phyloP scores from a whole-genome alignment of 352 stramenopile species.

The Chrysophaeum taylorii region DNA sequence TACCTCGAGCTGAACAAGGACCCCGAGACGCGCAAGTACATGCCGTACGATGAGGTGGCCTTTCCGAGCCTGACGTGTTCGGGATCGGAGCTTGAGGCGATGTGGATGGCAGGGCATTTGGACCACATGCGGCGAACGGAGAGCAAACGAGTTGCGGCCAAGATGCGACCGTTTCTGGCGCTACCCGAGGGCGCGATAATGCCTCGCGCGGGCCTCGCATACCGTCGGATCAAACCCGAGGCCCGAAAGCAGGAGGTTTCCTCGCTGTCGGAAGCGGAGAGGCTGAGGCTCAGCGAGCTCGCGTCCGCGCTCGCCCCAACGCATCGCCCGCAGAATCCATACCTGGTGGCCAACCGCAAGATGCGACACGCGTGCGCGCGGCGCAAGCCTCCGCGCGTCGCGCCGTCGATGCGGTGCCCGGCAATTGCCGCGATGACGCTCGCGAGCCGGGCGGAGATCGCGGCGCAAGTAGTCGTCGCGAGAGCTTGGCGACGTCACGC shows the following conservation, averaged over 20 bases:
- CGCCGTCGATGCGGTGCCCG: background rate
- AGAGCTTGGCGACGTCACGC: background rate
- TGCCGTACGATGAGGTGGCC: conserved; percentile 24
- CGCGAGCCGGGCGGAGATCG: background rate
- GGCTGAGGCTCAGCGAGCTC: background rate
- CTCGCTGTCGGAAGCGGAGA: background rate
- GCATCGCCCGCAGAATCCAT: background rate
- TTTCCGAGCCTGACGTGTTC: conserved; percentile 11
- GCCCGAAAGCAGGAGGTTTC: background rate
- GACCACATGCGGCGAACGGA: conserved; percentile 22
- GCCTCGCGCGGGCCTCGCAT: background rate
- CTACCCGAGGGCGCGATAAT: conserved; percentile 12
- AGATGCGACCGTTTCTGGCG: conserved; percentile 15
- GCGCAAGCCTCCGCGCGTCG: background rate
- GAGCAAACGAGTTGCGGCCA: background rate
- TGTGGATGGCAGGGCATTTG: conserved; percentile 20
- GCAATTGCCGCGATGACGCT: background rate
- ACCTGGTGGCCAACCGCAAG: background rate
- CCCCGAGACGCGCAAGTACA: conserved; percentile 21
- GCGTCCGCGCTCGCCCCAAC: background rate
- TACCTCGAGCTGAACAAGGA: conserved; percentile 26
- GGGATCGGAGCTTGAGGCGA: conserved; percentile 13
- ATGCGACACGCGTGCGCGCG: background rate
- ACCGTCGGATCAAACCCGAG: background rate
- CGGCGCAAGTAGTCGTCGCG: background rate